Base-by-base conservation (phyloP, 192 early-diverging fungal genomes). In the Entomortierella parvispora region DNA sequence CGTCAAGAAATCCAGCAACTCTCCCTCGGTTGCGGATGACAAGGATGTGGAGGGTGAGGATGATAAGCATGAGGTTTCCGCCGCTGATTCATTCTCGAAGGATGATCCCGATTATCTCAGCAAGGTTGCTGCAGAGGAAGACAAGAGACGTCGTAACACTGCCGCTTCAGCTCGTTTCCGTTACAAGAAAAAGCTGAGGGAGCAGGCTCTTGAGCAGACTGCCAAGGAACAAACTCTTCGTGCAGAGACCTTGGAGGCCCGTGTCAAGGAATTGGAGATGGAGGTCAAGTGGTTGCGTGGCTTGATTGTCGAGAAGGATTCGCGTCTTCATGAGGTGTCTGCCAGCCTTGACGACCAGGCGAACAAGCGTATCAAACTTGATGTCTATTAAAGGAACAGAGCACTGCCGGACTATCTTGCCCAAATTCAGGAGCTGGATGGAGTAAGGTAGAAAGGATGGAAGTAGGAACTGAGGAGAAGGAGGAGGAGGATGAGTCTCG, bases 101-200 rank as follows among this genome's bases (percentile, higher is more conserved):
- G 68, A 67, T 32, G 81, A 83, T 51, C 77, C 65, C 31, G 65
- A 69, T 7, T 59, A 69, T 45, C 46, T 59, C 15, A 62, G 67
- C 46, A 83, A 81, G 72, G 40, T 62, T 18, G 81, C 80, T 12
- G 88, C 86, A 14, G 89, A 92, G 53, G 92, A 90, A 53, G 95
- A 98, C 80, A 99, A 99, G 85, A 90, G 97, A 54, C 85, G 90
- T 31, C 91, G 96, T 49, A 99, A 99, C 85, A 99, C 96, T 6
- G 95, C 90, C 15, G 97, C 97, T 17, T 95, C 93, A 20, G 96
- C 96, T 26, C 87, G 97, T 26, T 99, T 99, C 90, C 88, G 97
- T 23, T 86, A 93, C 57, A 96, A 96, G 88, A 99, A 97, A 82
- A 99, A 99, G 88, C 64, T 90, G 82, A 87, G 93, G 54, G 96